Conservation (phyloP, 495 filamentous ascomycete species). For the Lasiosphaeria hispida region DNA sequence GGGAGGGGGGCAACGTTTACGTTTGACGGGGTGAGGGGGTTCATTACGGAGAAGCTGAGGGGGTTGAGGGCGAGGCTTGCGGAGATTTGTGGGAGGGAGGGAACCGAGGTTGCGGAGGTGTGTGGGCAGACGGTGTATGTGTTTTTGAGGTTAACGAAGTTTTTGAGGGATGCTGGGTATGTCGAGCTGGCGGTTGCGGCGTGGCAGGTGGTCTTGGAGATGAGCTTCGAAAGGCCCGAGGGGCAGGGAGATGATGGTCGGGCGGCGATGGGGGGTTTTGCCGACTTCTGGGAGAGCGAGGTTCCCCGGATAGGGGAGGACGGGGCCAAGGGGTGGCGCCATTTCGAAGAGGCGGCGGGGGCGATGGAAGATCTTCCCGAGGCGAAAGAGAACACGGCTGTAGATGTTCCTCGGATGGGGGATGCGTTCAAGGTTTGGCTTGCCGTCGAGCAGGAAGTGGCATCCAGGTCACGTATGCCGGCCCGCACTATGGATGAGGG, state of each 20-base stretch:
- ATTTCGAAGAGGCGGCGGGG: constrained; percentile 41
- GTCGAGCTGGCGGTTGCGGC: constrained; percentile 71
- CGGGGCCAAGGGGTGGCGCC: constrained; percentile 66
- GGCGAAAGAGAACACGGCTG: constrained; percentile 21
- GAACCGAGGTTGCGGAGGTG: constrained; percentile 26
- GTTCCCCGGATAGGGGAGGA: constrained; percentile 74
- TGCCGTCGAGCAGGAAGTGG: constrained; percentile 53
- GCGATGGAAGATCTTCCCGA: constrained; percentile 38
- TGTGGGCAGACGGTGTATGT: constrained; percentile 63
- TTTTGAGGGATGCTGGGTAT: constrained; percentile 77
- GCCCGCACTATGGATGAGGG: constrained; percentile 62
- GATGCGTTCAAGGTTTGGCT: constrained; percentile 58
- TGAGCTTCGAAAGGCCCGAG: constrained; percentile 59
- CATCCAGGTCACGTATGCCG: constrained; percentile 53
- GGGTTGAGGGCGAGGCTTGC: constrained; percentile 40
- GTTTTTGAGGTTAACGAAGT: constrained; percentile 67
- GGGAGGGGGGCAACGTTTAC: constrained; percentile 63
- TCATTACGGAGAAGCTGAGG: constrained; percentile 57
- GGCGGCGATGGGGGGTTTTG: constrained; percentile 48
- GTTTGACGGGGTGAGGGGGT: constrained; percentile 59
- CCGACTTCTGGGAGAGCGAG: constrained; percentile 86
- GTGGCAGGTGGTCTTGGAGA: constrained; percentile 83
- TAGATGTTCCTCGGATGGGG: constrained; percentile 24
- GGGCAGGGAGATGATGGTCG: constrained; percentile 22
- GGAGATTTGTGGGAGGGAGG: constrained; percentile 14